Evolutionary conservation across 2,329 filamentous ascomycete genomes (phyloP), one percentile per base, ranked within the genome.

Genomic region (Xylariales sp.): DNA sequence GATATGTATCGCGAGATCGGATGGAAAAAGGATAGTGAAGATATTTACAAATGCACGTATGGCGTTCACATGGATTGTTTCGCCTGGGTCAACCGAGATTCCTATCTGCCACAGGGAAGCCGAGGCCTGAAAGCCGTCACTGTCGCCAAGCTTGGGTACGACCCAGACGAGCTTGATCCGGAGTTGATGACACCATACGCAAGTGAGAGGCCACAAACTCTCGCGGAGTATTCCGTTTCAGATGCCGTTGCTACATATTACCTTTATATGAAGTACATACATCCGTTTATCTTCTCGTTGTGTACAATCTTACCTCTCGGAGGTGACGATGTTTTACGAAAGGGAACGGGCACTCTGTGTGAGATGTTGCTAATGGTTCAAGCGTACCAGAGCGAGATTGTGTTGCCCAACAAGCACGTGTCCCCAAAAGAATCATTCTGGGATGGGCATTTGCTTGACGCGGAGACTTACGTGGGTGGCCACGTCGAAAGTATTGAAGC

Each of bases 251-350:
- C 96, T 28, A 99, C 96, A 0, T 99, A 99, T 79, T 99, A 99
- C 78, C 84, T 99, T 69, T 99, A 99, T 86, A 99, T 99, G 97
- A 99, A 99, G 90, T 99, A 99, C 80, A 93, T 99, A n/a, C 96
- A 99, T 79, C 96, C 96, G 3, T 99, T 99, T 83, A 96, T 99
- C 79, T 99, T 99, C 85, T 98, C 97, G 1, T 84, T 99, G 0
- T 99, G 96, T 81, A 99, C 94, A 1, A 97, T 99, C 82, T 85
- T 99, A 78, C 96, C 96, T 0, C 86, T 99, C 1, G 93, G 93
- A 52, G 93, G 94, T 41, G 95, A 99, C 76, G 96, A 98, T 77
- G 93, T 94, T 1, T 80, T 98, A 74, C 89, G 96, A 73, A 99
- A 99, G 80, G 96, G 96, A 78, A 99, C 96, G 0, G 96, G 96